Evolutionary conservation across 2,329 filamentous ascomycete genomes (phyloP).

Genomic region (Sporothrix protearum): DNA sequence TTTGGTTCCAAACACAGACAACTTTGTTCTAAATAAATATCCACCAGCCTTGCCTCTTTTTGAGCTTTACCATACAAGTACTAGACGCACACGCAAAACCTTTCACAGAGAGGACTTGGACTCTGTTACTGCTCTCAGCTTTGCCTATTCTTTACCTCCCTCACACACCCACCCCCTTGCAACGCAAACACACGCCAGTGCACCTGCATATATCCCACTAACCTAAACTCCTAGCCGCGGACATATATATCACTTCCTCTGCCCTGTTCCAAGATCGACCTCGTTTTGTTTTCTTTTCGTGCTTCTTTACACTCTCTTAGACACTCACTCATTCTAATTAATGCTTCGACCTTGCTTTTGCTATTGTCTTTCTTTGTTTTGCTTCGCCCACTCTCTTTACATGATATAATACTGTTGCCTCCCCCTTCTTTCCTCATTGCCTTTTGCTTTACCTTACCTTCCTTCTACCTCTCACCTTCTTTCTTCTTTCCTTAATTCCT

Average conservation of each 20-base stretch:
- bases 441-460: not conserved
- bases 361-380: not conserved
- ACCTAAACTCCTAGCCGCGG: conserved; percentile 20
- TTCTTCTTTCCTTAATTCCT: not conserved
- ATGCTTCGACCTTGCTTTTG: not conserved
- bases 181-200: conserved; percentile 16
- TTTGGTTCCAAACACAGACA: not conserved
- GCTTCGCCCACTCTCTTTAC: not conserved
- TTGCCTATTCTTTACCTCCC: conserved; percentile 13
- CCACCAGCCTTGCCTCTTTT: conserved; percentile 6
- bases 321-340: not conserved
- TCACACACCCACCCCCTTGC: not conserved
- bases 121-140: not conserved
- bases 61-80: not conserved
- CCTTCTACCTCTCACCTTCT: not conserved
- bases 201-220: conserved; percentile 22
- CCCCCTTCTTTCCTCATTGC: not conserved
- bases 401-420: not conserved
- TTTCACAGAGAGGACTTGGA: not conserved
- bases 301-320: conserved; percentile 5
- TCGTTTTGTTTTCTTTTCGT: conserved; percentile 9
- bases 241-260: conserved; percentile 19
- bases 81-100: not conserved
- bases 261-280: conserved; percentile 11
- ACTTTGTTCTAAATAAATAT: not conserved